phyloP scores from a whole-genome alignment of 75 land plant genomes.

The Adiantum capillusveneris region DNA sequence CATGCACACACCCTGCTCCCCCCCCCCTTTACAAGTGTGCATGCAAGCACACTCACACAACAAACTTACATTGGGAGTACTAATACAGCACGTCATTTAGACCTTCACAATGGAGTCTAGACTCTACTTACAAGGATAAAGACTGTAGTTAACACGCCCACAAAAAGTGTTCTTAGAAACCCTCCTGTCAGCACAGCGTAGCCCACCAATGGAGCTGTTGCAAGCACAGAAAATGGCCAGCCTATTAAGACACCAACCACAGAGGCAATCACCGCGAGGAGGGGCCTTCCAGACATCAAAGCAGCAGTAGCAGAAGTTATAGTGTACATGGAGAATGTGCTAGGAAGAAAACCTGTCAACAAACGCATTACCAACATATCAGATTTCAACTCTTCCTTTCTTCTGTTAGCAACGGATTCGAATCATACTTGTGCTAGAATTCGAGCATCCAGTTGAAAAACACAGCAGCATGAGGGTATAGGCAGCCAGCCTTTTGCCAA shows the following conservation, averaged over 20 bases:
- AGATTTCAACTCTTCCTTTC: background rate
- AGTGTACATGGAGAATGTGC: constrained; percentile 95
- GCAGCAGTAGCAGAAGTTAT: constrained; percentile 75
- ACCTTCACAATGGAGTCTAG: no score
- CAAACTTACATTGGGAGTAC: no score
- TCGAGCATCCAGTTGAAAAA: constrained; percentile 91
- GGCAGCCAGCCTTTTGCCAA: constrained; percentile 76
- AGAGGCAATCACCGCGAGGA: constrained; percentile 61
- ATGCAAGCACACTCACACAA: no score
- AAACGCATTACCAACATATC: background rate
- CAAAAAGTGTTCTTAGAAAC: constrained; percentile 48
- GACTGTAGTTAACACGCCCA: constrained; percentile 55
- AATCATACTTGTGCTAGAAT: constrained; percentile 92
- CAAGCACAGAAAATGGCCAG: constrained; percentile 96
- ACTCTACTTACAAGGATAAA: constrained; percentile 60
- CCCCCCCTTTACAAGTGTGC: no score
- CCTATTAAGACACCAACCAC: constrained; percentile 73
- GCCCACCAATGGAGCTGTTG: constrained; percentile 64
- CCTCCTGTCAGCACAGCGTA: constrained; percentile 46
- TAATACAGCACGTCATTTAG: no score
- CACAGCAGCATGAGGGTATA: constrained; percentile 85
- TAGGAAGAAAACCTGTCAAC: constrained; percentile 85
- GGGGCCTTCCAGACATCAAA: constrained; percentile 53
- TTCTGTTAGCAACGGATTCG: background rate
- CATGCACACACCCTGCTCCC: no score